A percentile compares a stretch with the other conserved stretches of the same genome.
phyloP scores from a whole-genome alignment of 1,284 basidiomycete genomes.

The Austropuccinia psidii region DNA sequence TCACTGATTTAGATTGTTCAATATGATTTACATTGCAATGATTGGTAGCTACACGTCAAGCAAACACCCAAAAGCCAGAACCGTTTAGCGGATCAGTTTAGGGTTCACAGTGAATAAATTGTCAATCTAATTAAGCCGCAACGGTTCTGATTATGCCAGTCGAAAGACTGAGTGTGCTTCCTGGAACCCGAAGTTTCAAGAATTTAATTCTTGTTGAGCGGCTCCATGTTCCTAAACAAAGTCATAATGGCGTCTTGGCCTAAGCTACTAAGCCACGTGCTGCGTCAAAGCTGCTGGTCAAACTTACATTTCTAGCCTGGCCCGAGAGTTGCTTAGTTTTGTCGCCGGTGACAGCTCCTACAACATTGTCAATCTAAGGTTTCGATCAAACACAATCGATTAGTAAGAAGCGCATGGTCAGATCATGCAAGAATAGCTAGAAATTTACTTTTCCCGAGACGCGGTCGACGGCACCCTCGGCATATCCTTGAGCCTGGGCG shows the following conservation, averaged over 20 bases:
- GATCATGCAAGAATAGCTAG: neutral
- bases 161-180: no score
- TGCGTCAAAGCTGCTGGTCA: neutral
- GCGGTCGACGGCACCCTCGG: slow-evolving; percentile 4
- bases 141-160: no score
- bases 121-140: no score
- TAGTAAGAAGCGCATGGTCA: neutral
- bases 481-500: slow-evolving; percentile 6
- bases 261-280: neutral
- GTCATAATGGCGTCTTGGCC: no score
- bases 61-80: no score
- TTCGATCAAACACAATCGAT: neutral
- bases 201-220: slow-evolving; percentile 2
- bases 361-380: neutral
- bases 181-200: neutral
- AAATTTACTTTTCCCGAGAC: neutral
- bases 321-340: slow-evolving; percentile 4
- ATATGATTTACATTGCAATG: no score
- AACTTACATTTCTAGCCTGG: slow-evolving; percentile 2
- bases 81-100: no score
- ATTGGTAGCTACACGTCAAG: no score
- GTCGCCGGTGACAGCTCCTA: neutral
- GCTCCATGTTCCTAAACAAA: neutral
- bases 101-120: no score
- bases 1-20: no score